A percentile compares a stretch with the other conserved stretches of the same genome.
These are phyloP conservation scores for Circinella minor DNA, from an alignment of 371 early-diverging fungal species.

Conservation along the genomic window DNA sequence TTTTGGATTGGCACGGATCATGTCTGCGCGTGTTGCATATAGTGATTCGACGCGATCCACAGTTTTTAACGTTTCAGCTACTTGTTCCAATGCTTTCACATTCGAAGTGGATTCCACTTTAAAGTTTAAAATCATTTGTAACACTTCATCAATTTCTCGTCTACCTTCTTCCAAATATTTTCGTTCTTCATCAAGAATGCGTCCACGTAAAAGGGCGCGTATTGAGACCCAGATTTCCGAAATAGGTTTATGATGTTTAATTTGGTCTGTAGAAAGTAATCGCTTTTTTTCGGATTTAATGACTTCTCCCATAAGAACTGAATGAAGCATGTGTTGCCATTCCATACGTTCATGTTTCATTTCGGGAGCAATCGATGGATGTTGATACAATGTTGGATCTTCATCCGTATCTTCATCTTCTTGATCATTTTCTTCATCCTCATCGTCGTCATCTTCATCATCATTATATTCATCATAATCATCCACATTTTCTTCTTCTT, in stretches of 20 bases:
- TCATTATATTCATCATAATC: neutral
- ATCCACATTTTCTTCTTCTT: neutral
- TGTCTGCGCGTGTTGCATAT: conserved; percentile 73
- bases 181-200: conserved; percentile 67
- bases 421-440: neutral
- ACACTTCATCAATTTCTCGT: conserved; percentile 61
- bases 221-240: conserved; percentile 83
- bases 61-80: conserved; percentile 70
- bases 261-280: conserved; percentile 57
- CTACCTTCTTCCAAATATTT: conserved; percentile 72
- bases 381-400: neutral
- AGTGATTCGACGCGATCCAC: conserved; percentile 81
- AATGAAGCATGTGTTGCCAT: conserved; percentile 87
- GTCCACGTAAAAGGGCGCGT: conserved; percentile 68
- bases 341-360: conserved; percentile 64
- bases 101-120: conserved; percentile 54
- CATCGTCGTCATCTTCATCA: neutral
- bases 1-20: conserved; percentile 69
- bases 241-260: conserved; percentile 51
- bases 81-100: conserved; percentile 58
- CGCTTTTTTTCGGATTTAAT: conserved; percentile 81
- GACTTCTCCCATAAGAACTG: conserved; percentile 84
- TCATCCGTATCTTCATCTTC: neutral
- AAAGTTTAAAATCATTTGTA: conserved; percentile 71
- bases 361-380: conserved; percentile 1